Evolutionary conservation across 2,329 filamentous ascomycete genomes (phyloP).

Genomic region (Pseudopyrenochaeta lycopersici): DNA sequence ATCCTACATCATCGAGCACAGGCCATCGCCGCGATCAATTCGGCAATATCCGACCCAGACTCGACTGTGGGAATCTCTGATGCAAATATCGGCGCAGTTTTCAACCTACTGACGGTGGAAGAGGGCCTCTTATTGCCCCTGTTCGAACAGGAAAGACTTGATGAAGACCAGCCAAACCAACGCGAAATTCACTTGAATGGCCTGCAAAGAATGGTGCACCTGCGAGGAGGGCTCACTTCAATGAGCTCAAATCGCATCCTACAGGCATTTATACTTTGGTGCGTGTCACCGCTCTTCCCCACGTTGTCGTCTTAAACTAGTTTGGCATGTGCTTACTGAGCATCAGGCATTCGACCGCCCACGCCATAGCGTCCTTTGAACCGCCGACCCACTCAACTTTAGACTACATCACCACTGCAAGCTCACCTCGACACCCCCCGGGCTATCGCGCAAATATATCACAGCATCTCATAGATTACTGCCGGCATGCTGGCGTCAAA

Average conservation of each 20-base stretch:
- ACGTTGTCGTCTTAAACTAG: constrained; percentile 24
- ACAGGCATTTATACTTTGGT: constrained; percentile 53
- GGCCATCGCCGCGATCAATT: constrained; percentile 46
- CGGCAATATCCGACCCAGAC: constrained; percentile 39
- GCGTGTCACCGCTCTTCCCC: constrained; percentile 24
- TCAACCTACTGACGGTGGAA: constrained; percentile 49
- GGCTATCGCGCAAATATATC: constrained; percentile 41
- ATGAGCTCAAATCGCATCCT: constrained; percentile 49
- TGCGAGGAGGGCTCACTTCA: constrained; percentile 44
- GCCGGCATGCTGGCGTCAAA: constrained; percentile 37
- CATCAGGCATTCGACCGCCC: constrained; percentile 50
- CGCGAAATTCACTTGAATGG: constrained; percentile 45
- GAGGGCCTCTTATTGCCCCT: constrained; percentile 39
- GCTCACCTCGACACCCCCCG: constrained; percentile 38
- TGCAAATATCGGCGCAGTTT: constrained; percentile 50
- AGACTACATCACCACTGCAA: constrained; percentile 38
- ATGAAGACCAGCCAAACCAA: constrained; percentile 42
- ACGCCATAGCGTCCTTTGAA: constrained; percentile 47
- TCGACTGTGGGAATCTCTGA: constrained; percentile 40
- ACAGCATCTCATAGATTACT: constrained; percentile 40
- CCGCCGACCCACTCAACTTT: constrained; percentile 41
- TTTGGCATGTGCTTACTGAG: constrained; percentile 49
- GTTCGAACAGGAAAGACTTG: constrained; percentile 24
- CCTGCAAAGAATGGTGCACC: constrained; percentile 44
- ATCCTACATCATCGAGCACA: constrained; percentile 45